These are phyloP conservation scores for Fusarium clavum DNA, from an alignment of 2,329 filamentous ascomycete species.

Conservation along the genomic window DNA sequence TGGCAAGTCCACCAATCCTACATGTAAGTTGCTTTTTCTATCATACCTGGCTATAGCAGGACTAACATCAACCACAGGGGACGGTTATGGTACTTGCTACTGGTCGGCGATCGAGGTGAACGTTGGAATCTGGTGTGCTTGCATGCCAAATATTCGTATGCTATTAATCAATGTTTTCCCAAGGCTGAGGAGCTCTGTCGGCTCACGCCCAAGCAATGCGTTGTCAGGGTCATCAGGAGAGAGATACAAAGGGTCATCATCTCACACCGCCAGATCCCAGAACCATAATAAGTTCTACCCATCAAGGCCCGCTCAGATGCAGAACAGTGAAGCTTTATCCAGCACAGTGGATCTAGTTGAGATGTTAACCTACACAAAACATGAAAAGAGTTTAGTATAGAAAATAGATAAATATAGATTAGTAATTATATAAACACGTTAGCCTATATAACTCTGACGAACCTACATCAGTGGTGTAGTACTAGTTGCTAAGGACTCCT, in stretches of 20 bases:
- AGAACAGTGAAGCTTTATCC: not conserved
- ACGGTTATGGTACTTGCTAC: slow-evolving; percentile 11
- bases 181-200: not conserved
- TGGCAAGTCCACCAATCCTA: slow-evolving; percentile 14
- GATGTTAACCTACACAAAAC: slow-evolving; percentile 2
- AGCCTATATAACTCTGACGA: not conserved
- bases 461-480: not conserved
- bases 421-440: not conserved
- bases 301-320: not conserved
- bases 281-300: not conserved
- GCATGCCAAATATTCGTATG: not conserved
- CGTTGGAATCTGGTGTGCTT: not conserved
- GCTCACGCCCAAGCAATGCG: not conserved
- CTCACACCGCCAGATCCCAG: not conserved
- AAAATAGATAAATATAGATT: not conserved
- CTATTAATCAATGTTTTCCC: slow-evolving; percentile 4
- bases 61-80: not conserved
- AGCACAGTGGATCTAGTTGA: slow-evolving; percentile 12
- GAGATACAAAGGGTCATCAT: not conserved
- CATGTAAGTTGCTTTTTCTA: slow-evolving; percentile 1
- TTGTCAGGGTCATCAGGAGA: not conserved
- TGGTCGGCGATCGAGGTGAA: not conserved
- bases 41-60: rapidly evolving
- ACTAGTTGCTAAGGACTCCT: not conserved
- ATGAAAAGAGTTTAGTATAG: not conserved